Percentiles rank a stretch among this genome's conserved stretches.
Evolutionary conservation across 495 filamentous ascomycete genomes (phyloP).

Genomic region (Daldinia vernicosa): DNA sequence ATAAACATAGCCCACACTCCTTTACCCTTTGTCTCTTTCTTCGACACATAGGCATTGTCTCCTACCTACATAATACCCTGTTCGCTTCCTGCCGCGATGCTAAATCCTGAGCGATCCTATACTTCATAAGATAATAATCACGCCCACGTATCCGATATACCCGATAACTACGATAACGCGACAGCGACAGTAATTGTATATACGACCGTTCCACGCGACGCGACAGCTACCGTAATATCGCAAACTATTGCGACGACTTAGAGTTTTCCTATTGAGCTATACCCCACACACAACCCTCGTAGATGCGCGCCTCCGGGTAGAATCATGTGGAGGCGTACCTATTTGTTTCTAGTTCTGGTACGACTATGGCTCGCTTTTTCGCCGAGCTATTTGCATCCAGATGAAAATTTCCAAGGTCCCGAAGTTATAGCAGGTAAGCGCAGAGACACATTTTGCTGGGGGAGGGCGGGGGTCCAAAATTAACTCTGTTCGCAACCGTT

Average conservation of each 20-base stretch:
- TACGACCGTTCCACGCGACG: slow-evolving; percentile 1
- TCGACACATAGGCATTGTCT: slow-evolving; percentile 2
- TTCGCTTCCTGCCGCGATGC: slow-evolving; percentile 4
- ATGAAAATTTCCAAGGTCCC: slow-evolving; percentile 98
- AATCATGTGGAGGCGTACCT: slow-evolving; percentile 90
- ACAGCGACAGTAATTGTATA: neutral
- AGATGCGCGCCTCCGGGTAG: slow-evolving; percentile 30
- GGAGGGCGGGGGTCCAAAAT: neutral
- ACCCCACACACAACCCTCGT: slow-evolving; percentile 17
- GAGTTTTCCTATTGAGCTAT: slow-evolving; percentile 2
- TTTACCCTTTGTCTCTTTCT: slow-evolving; percentile 10
- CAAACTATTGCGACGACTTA: neutral
- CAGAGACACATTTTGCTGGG: neutral
- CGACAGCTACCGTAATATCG: slow-evolving; percentile 2
- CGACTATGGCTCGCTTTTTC: slow-evolving; percentile 93
- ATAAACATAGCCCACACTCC: neutral
- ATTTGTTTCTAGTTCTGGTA: slow-evolving; percentile 83
- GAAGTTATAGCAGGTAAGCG: slow-evolving; percentile 93
- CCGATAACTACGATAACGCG: neutral
- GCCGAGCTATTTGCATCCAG: slow-evolving; percentile 96
- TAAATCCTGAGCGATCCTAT: slow-evolving; percentile 10
- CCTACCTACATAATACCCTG: slow-evolving; percentile 1
- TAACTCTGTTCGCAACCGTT: too few relatives aligned
- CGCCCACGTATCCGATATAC: neutral
- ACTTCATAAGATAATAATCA: slow-evolving; percentile 4